Base-by-base conservation (phyloP, 345 rosid genomes). In the Linum usitatissimum region DNA sequence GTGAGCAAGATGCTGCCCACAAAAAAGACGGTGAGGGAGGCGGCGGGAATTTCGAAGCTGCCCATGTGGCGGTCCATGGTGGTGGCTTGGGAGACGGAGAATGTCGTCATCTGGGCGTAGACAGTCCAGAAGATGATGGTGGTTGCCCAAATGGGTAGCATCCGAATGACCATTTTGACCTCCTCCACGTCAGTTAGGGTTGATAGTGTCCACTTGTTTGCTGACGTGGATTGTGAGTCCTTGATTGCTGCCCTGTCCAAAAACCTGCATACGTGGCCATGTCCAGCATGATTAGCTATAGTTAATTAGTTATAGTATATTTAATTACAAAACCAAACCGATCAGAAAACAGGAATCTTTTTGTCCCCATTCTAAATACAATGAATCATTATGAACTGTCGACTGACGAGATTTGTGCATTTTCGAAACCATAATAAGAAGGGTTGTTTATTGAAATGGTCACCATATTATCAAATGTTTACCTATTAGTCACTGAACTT, bases 81-180 rank as follows among this genome's bases (percentile, higher is more conserved):
- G 39, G 91, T 74, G 7, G 97, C 90, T 66, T 93, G 99, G 12
- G 94, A 86, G 20, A 93, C 99, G 0, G 99, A 93, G 67, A 93
- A 79, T 20, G 99, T 93, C 6, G 97, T 84, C 82, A 89, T 76
- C 57, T 93, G 99, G 10, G 99, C 99, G 54, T 93, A 87, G 59
- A 89, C 82, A n/a, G 97, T 85, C 99, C 99, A 89, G 66, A 93
- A 93, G 45, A 90, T 82, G 17, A 93, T 78, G 18, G 80, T 84
- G 36, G 99, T 90, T 57, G 87, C 91, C 99, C 99, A 93, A 17
- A 90, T 77, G 6, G 99, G 99, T 63, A 93, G 49, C 99, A 93
- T 93, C 18, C 96, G 68, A 2, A 93, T 13, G 59, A 93, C 85
- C 74, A 85, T 36, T 80, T 93, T 93, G 61, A 93, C 99, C 71